A percentile compares a stretch with the other conserved stretches of the same genome.
Conservation (phyloP, 1,139 yeast species). For the Barnettozyma hawaiiensis region DNA sequence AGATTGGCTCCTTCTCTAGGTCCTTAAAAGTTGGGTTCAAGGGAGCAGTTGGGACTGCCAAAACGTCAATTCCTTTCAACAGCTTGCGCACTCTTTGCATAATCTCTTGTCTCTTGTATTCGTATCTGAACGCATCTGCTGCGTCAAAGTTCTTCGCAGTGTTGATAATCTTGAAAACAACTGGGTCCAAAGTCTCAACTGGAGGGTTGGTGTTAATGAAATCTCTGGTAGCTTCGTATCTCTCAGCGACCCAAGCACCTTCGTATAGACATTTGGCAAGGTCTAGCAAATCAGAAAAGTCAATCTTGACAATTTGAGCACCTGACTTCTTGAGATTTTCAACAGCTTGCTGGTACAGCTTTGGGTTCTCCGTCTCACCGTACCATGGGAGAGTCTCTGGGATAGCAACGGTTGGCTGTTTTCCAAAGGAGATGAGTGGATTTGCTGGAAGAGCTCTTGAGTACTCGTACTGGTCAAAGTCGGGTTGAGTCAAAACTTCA, state of each 20-base stretch:
- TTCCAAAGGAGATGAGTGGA: conserved; percentile 54
- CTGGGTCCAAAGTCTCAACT: conserved; percentile 66
- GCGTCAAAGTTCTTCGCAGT: conserved; percentile 78
- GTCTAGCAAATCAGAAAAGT: conserved; percentile 69
- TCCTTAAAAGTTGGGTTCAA: conserved; percentile 76
- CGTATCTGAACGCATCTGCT: conserved; percentile 76
- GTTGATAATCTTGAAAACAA: conserved; percentile 68
- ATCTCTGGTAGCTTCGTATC: conserved; percentile 76
- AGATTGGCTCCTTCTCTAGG: conserved; percentile 71
- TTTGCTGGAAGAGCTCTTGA: conserved; percentile 68
- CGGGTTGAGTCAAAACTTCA: conserved; percentile 64
- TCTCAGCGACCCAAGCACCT: conserved; percentile 98
- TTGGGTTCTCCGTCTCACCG: conserved; percentile 74
- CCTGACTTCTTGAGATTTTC: conserved; percentile 47
- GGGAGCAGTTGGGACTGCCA: conserved; percentile 91
- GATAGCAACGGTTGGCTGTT: conserved; percentile 63
- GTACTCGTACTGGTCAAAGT: conserved; percentile 68
- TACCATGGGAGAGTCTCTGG: conserved; percentile 73
- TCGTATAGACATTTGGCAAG: conserved; percentile 89
- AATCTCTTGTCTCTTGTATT: conserved; percentile 75
- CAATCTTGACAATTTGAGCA: conserved; percentile 54
- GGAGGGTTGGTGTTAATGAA: conserved; percentile 76
- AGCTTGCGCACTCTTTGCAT: conserved; percentile 55
- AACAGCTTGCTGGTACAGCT: conserved; percentile 58
- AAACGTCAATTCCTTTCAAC: conserved; percentile 59